Conservation (phyloP, 208 protist species). For the Naegleria fowleri region DNA sequence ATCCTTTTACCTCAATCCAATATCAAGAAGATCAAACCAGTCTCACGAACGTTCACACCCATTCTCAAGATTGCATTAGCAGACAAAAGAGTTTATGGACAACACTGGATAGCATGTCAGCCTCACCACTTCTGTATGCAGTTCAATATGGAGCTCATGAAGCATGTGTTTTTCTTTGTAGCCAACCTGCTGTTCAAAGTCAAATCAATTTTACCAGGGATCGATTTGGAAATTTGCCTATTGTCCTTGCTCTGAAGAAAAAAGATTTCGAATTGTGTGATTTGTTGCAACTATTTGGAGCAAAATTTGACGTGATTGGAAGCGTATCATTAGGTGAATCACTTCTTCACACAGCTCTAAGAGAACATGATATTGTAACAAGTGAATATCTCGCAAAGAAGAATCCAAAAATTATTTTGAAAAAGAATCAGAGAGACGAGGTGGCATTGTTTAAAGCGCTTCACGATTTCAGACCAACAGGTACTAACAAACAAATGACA, state of each 20-base stretch:
- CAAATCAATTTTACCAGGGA: neutral
- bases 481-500: neutral
- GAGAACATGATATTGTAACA: neutral
- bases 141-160: neutral
- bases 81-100: neutral
- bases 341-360: neutral
- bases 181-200: neutral
- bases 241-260: neutral
- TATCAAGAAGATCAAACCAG: neutral
- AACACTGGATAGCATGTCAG: neutral
- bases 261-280: neutral
- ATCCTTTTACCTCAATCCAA: neutral
- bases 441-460: neutral
- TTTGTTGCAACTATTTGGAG: neutral
- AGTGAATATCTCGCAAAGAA: neutral
- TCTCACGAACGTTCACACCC: neutral
- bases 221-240: neutral
- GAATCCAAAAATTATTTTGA: neutral
- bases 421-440: conserved; percentile 6
- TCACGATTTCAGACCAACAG: neutral
- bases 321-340: neutral
- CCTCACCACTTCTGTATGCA: neutral
- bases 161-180: neutral
- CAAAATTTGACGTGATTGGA: neutral
- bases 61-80: neutral